Evolutionary conservation across 768 basidiomycete genomes (phyloP).

Genomic region (Flagelloscypha sp.): DNA sequence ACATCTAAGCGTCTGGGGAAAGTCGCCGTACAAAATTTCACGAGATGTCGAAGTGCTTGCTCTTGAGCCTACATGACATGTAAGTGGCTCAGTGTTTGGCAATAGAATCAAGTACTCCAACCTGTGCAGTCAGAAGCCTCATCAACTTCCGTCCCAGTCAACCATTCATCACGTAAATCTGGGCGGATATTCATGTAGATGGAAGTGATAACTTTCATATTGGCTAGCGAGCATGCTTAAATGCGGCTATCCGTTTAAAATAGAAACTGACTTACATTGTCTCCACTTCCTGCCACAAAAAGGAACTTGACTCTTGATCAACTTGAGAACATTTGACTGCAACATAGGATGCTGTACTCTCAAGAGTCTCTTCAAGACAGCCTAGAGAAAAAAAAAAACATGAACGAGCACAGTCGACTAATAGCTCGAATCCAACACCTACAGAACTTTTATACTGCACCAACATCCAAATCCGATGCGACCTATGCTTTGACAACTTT

Average conservation of each 20-base stretch:
- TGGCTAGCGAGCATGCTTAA: slow-evolving; percentile 46
- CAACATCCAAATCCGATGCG: slow-evolving; percentile 91
- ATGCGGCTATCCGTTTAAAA: slow-evolving; percentile 3
- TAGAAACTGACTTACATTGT: slow-evolving; percentile 55
- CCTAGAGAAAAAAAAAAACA: slow-evolving; percentile 38
- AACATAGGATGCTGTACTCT: slow-evolving; percentile 91
- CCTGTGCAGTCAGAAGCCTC: slow-evolving; percentile 88
- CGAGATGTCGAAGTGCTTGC: slow-evolving; percentile 84
- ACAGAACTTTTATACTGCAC: slow-evolving; percentile 98
- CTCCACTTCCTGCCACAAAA: slow-evolving; percentile 98
- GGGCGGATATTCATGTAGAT: slow-evolving; percentile 97
- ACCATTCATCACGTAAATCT: slow-evolving; percentile 95
- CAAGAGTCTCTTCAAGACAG: slow-evolving; percentile 90
- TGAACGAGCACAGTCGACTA: background rate
- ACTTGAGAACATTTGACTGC: slow-evolving; percentile 89
- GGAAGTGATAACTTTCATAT: slow-evolving; percentile 99
- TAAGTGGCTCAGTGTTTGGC: slow-evolving; percentile 8
- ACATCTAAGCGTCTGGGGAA: background rate
- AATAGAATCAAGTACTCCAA: slow-evolving; percentile 25
- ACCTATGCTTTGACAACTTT: slow-evolving; percentile 90
- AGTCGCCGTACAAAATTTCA: slow-evolving; percentile 76
- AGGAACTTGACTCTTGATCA: slow-evolving; percentile 98
- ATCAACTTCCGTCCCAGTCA: slow-evolving; percentile 88
- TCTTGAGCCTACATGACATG: slow-evolving; percentile 69
- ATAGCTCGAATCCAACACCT: slow-evolving; percentile 18